phyloP scores from a whole-genome alignment of 352 stramenopile genomes.

The Pythium folliculosum region DNA sequence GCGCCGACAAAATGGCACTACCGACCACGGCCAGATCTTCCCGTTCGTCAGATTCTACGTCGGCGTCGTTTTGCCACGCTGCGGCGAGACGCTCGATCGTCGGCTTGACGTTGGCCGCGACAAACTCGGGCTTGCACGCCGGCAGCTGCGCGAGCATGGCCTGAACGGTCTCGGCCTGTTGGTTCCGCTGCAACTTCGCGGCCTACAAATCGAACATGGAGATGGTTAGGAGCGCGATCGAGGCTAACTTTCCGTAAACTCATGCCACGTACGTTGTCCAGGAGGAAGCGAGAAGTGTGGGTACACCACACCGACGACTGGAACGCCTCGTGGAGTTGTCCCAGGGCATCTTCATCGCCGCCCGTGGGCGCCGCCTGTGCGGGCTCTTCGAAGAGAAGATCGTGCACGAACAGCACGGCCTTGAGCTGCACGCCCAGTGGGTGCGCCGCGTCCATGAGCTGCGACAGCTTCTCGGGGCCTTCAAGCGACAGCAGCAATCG shows the following conservation, averaged over 20 bases:
- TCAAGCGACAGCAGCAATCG: conserved; percentile 54
- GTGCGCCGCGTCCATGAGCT: conserved; percentile 46
- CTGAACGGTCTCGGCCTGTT: conserved; percentile 58
- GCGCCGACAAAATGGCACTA: conserved; percentile 8
- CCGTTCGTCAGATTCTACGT: conserved; percentile 56
- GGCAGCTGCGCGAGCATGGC: conserved; percentile 67
- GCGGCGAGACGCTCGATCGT: conserved; percentile 37
- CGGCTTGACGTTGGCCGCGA: conserved; percentile 39
- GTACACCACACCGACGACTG: conserved; percentile 57
- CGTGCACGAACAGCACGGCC: conserved; percentile 69
- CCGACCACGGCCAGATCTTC: conserved; percentile 41
- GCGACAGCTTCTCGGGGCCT: conserved; percentile 19
- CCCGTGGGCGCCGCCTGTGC: conserved; percentile 9
- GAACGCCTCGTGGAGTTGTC: conserved; percentile 51
- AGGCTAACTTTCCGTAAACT: neutral
- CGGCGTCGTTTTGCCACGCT: conserved; percentile 31
- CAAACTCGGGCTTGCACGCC: conserved; percentile 45
- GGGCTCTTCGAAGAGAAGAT: conserved; percentile 53
- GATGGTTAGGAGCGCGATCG: no score
- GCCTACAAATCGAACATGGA: conserved; percentile 30
- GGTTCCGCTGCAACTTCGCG: conserved; percentile 38
- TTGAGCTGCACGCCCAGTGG: conserved; percentile 66
- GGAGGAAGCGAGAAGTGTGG: conserved; percentile 51
- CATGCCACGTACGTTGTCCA: conserved; percentile 22
- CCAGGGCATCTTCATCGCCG: conserved; percentile 31